Base-by-base conservation (phyloP, 257 asterid species). In the Plantago major region DNA sequence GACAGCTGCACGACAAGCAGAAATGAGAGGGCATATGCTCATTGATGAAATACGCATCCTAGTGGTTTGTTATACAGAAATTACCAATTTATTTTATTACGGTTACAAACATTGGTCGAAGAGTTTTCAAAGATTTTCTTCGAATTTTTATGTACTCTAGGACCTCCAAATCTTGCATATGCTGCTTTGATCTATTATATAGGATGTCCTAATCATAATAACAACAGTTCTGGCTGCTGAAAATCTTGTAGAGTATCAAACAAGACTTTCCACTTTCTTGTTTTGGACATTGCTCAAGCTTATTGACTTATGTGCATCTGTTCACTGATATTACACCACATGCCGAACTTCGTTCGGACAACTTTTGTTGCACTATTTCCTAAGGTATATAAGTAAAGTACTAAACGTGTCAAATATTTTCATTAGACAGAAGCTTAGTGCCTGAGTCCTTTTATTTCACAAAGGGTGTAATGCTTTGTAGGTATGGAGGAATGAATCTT, bases 1-100 rank as follows among this genome's bases (percentile, higher is more conserved):
- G 87, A 89, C 99, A 64, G 99, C 99, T 72, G 89, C 97, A 45
- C 81, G 90, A 44, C 99, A 93, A 71, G 99, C 99, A 58, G 81
- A 76, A 76, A 96, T 85, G 84, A 84, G 97, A 78, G 97, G 89
- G 11, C 97, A 93, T 71, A 76, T 83, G 33, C 85, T 93, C 70
- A 82, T 89, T 62, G 99, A 93, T 63, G 99, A 93, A 85, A 89
- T 93, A 60, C 96, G 96, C 68, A 83, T 93, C 74, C 87, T 93
- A 45, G 55, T 87, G 96, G 99, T 93, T 66, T 70, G 94, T 84
- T 62, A 45, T 58, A 54, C 30, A 28, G 8, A 28, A 59, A 19
- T 67, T 70, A 30, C 46, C 26, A 48, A 30, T 62, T 64, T 68
- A 42, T 38, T n/a, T 0, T 45, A 11, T 15, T 17, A 33, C 6